phyloP scores from a whole-genome alignment of 345 rosid genomes.

The Salix caprea region DNA sequence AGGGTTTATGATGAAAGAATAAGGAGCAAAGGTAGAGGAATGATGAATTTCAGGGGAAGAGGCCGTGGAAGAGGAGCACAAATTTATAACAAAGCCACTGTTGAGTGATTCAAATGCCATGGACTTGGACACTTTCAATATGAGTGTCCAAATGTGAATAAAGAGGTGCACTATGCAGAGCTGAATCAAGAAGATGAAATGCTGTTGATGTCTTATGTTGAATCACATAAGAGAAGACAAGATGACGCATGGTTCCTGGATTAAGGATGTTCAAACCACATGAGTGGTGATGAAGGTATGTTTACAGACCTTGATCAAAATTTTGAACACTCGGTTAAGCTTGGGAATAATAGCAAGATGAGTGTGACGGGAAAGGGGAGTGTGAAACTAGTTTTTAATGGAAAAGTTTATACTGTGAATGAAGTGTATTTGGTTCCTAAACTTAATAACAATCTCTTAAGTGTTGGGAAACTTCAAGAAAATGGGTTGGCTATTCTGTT shows the following conservation, averaged over 20 bases:
- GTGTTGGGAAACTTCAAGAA: slow-evolving; percentile 12
- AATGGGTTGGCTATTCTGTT: neutral
- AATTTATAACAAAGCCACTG: neutral
- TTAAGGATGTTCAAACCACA: neutral
- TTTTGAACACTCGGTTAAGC: neutral
- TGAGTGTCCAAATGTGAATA: neutral
- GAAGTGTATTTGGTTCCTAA: neutral
- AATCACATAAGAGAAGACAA: neutral
- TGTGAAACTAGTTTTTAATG: too few relatives aligned
- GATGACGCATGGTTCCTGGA: neutral
- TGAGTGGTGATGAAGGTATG: neutral
- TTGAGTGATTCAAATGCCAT: neutral
- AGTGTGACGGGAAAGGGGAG: neutral
- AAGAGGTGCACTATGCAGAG: neutral
- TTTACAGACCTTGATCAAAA: neutral
- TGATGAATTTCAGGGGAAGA: neutral
- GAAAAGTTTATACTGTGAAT: neutral
- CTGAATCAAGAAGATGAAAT: too few relatives aligned
- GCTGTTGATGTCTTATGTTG: neutral
- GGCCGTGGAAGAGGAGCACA: neutral
- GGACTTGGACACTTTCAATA: neutral
- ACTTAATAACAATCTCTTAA: too few relatives aligned
- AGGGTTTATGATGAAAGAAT: neutral
- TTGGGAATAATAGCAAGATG: neutral
- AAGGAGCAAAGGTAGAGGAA: too few relatives aligned